These are phyloP conservation scores for Cyclotella kingstonii DNA, from an alignment of 108 stramenopile genomes.

Conservation along the genomic window DNA sequence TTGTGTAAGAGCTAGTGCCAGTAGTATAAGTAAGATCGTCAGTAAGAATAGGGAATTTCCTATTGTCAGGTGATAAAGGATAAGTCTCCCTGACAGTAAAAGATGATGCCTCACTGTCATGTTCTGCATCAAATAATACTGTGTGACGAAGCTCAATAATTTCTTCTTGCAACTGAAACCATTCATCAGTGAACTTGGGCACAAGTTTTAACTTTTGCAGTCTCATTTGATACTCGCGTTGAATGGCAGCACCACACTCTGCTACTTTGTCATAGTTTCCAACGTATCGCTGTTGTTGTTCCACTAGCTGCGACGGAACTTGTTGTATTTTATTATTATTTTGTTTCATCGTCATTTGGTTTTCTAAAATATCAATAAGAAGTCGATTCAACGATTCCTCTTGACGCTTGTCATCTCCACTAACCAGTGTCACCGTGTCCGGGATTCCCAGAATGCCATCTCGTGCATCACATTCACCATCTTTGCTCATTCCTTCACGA, in stretches of 20 bases:
- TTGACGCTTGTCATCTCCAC: too few species aligned
- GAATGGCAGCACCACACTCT: too few species aligned
- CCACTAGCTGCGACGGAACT: too few species aligned
- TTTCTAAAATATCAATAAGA: too few species aligned
- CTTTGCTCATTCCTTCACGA: not conserved
- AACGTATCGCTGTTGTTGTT: not conserved
- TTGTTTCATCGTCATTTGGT: too few species aligned
- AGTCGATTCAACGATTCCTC: too few species aligned
- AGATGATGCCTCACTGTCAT: not conserved
- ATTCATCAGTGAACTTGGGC: constrained; percentile 2
- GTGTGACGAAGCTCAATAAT: not conserved
- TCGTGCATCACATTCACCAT: not conserved
- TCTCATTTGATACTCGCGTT: not conserved
- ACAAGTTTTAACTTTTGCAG: not conserved
- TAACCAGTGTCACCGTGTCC: too few species aligned
- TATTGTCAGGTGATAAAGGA: not conserved
- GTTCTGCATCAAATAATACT: not conserved
- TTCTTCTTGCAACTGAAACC: constrained; percentile 7
- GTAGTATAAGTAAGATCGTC: too few species aligned
- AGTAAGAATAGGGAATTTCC: not conserved
- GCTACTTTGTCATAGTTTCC: not conserved
- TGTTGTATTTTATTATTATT: too few species aligned
- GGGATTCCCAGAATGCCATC: too few species aligned
- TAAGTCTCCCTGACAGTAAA: too few species aligned
- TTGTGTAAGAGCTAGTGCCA: too few species aligned